These are phyloP conservation scores for Aspergillus taichungensis DNA, from an alignment of 495 filamentous ascomycete species.

Conservation along the genomic window DNA sequence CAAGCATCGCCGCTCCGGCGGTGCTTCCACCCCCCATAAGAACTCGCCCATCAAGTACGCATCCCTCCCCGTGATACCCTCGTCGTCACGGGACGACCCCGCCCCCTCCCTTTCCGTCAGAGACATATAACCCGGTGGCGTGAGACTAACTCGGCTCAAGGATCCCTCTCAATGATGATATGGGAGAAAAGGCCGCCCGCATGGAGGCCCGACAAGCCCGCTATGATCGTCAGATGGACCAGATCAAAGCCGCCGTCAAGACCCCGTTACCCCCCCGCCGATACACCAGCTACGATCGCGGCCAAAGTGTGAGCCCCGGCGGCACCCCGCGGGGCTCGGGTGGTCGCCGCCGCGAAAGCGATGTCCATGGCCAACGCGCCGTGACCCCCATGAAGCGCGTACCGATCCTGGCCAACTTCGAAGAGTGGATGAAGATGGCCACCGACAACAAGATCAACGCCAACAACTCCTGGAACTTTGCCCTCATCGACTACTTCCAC, in stretches of 20 bases:
- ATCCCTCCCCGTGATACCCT: not conserved
- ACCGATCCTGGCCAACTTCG: constrained; percentile 92
- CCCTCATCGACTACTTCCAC: constrained; percentile 98
- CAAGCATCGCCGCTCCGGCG: constrained; percentile 42
- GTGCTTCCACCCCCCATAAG: constrained; percentile 50
- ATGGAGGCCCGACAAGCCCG: constrained; percentile 79
- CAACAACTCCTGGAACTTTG: constrained; percentile 98
- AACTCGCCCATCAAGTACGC: constrained; percentile 62
- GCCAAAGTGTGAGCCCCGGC: constrained; percentile 55
- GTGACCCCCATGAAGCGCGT: constrained; percentile 96
- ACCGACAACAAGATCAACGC: constrained; percentile 99
- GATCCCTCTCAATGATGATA: constrained; percentile 95
- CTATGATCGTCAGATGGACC: constrained; percentile 84
- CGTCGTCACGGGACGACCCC: not conserved
- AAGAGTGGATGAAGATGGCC: constrained; percentile 99
- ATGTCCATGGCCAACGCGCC: constrained; percentile 54
- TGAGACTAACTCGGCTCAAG: constrained; percentile 14
- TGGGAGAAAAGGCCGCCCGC: constrained; percentile 80
- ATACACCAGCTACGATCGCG: constrained; percentile 53
- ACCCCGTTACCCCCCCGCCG: constrained; percentile 67
- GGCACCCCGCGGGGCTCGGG: constrained; percentile 51
- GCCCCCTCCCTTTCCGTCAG: not conserved
- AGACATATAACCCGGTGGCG: not conserved
- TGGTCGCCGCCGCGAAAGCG: constrained; percentile 46
- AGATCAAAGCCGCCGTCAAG: constrained; percentile 77